Conservation (phyloP, 202 grass and related monocot species). For the Saccharum hybrid region DNA sequence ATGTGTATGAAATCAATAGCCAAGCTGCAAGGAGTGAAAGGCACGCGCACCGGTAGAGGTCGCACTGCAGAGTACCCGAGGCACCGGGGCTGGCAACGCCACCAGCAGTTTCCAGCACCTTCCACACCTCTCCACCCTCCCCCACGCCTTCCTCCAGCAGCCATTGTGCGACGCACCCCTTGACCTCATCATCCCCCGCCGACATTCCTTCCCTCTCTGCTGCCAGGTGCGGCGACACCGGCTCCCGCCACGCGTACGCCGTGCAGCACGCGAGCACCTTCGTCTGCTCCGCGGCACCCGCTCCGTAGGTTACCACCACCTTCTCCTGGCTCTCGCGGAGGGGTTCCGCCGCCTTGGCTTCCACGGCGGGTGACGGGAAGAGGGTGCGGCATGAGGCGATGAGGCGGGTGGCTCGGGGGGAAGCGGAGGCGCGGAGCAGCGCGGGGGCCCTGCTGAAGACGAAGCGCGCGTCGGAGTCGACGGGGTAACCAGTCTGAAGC, state of each 20-base stretch:
- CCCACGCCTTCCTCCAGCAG: slow-evolving; percentile 48
- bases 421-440: slow-evolving; percentile 45
- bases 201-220: slow-evolving; percentile 80
- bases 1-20: background rate
- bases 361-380: slow-evolving; percentile 49
- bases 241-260: slow-evolving; percentile 82
- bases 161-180: slow-evolving; percentile 58
- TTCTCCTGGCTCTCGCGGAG: slow-evolving; percentile 45
- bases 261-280: slow-evolving; percentile 66
- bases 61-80: slow-evolving; percentile 78
- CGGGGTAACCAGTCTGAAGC: slow-evolving; percentile 83
- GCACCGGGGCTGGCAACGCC: slow-evolving; percentile 84
- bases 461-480: slow-evolving; percentile 81
- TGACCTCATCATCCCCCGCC: slow-evolving; percentile 62
- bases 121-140: slow-evolving; percentile 58
- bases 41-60: slow-evolving; percentile 73
- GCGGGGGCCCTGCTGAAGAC: slow-evolving; percentile 56
- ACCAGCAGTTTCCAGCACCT: slow-evolving; percentile 84
- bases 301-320: slow-evolving; percentile 47
- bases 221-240: slow-evolving; percentile 82
- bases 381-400: slow-evolving; percentile 68
- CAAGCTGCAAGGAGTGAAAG: background rate
- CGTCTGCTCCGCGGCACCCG: slow-evolving; percentile 25
- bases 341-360: background rate
- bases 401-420: slow-evolving; percentile 40